Percentiles rank a stretch among this genome's conserved stretches.
These are phyloP conservation scores for Pichia cactophila DNA, from an alignment of 1,139 yeast species.

Conservation along the genomic window DNA sequence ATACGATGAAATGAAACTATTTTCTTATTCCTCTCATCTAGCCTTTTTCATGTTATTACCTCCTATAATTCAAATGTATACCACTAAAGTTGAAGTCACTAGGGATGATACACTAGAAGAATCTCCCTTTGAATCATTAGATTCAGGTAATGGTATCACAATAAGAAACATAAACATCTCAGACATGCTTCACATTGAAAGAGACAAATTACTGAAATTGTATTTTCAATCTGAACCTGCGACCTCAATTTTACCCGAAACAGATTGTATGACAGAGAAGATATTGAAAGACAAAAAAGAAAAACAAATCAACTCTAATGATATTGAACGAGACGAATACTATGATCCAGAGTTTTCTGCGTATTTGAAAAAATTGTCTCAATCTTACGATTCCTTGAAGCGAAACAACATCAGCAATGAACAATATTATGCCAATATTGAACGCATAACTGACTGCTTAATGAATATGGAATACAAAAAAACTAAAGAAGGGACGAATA, in stretches of 20 bases:
- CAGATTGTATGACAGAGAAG: background rate
- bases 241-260: background rate
- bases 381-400: slow-evolving; percentile 4
- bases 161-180: slow-evolving; percentile 6
- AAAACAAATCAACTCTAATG: background rate
- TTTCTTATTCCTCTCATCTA: slow-evolving; percentile 26
- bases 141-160: slow-evolving; percentile 1
- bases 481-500: slow-evolving; percentile 1
- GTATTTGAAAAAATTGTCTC: slow-evolving; percentile 3
- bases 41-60: slow-evolving; percentile 25
- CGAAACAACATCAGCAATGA: background rate
- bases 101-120: slow-evolving; percentile 23
- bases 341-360: background rate
- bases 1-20: slow-evolving; percentile 22
- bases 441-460: slow-evolving; percentile 2
- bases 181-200: slow-evolving; percentile 4
- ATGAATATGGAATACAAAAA: background rate
- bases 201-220: slow-evolving; percentile 2
- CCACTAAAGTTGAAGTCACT: slow-evolving; percentile 23
- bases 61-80: slow-evolving; percentile 21
- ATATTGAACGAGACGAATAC: background rate
- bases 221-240: slow-evolving; percentile 3
- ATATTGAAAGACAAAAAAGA: background rate
- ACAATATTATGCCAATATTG: slow-evolving; percentile 3
- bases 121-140: slow-evolving; percentile 8